Evolutionary conservation across 495 filamentous ascomycete genomes (phyloP).

Genomic region (Cudoniella acicularis): DNA sequence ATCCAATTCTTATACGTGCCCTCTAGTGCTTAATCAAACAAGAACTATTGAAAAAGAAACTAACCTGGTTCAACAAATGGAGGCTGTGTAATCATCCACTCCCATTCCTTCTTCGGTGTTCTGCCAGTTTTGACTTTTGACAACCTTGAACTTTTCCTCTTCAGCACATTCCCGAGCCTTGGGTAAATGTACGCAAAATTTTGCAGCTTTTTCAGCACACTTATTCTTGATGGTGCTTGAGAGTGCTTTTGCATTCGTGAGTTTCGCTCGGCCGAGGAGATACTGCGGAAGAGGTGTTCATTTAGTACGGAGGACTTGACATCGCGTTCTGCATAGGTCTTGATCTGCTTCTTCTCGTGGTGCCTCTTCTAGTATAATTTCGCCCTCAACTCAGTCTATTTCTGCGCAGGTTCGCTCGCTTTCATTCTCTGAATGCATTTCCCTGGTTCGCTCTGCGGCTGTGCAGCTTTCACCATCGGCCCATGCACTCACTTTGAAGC

Average conservation of each 20-base stretch:
- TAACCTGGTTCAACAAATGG: constrained; percentile 49
- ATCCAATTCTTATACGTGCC: too few species aligned
- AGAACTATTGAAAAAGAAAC: neutral
- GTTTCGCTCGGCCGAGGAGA: constrained; percentile 71
- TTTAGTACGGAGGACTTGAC: constrained; percentile 9
- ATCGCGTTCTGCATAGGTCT: constrained; percentile 52
- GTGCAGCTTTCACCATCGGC: constrained; percentile 71
- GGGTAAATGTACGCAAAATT: constrained; percentile 89
- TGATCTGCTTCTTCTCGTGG: constrained; percentile 90
- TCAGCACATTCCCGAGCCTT: constrained; percentile 92
- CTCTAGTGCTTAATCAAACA: neutral
- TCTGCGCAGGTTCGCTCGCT: constrained; percentile 82
- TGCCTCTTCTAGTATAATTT: constrained; percentile 95
- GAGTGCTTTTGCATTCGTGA: constrained; percentile 85
- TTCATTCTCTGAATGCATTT: constrained; percentile 73
- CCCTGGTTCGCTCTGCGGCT: constrained; percentile 79
- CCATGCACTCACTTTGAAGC: constrained; percentile 51
- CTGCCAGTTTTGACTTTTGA: constrained; percentile 85
- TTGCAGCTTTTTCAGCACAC: constrained; percentile 87
- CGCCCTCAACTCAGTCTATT: constrained; percentile 82
- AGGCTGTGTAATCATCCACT: constrained; percentile 92
- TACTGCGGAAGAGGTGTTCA: constrained; percentile 13
- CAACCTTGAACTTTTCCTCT: constrained; percentile 98
- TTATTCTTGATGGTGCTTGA: constrained; percentile 79
- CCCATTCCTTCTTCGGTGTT: constrained; percentile 58